These are phyloP conservation scores for Neonectria faginata DNA, from an alignment of 2,329 filamentous ascomycete species.

Conservation along the genomic window DNA sequence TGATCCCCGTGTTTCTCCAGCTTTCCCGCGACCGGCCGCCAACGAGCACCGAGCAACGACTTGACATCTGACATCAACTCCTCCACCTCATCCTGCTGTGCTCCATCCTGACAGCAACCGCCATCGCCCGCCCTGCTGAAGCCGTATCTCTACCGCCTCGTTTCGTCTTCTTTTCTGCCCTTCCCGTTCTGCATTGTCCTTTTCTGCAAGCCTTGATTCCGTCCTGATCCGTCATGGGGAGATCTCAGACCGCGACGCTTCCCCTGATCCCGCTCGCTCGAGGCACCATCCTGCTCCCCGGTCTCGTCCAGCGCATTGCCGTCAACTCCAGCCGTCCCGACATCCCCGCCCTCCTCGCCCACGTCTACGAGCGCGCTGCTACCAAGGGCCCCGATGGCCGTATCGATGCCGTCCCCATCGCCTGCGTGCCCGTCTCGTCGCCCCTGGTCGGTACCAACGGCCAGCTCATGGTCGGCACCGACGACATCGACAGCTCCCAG, in stretches of 20 bases:
- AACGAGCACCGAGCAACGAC: no score
- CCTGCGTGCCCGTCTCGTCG: slow-evolving; percentile 87
- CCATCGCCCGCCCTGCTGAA: slow-evolving; percentile 10
- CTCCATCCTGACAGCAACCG: slow-evolving; percentile 9
- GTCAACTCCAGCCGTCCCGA: slow-evolving; percentile 84
- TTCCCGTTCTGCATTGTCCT: background rate
- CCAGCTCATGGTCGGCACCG: slow-evolving; percentile 77
- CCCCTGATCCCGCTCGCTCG: slow-evolving; percentile 86
- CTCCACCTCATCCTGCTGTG: slow-evolving; percentile 19
- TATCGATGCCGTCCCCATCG: slow-evolving; percentile 79
- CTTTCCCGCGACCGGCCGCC: slow-evolving; percentile 36
- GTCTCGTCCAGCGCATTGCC: slow-evolving; percentile 85
- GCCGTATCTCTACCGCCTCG: slow-evolving; percentile 16
- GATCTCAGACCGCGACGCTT: slow-evolving; percentile 62
- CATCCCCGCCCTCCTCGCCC: slow-evolving; percentile 86
- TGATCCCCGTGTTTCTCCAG: slow-evolving; percentile 46
- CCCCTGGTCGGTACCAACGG: slow-evolving; percentile 79
- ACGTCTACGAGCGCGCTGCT: slow-evolving; percentile 82
- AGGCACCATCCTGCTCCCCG: slow-evolving; percentile 85
- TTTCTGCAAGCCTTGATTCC: slow-evolving; percentile 29
- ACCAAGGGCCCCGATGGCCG: slow-evolving; percentile 73
- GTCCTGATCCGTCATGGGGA: slow-evolving; percentile 52
- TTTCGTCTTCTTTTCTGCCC: slow-evolving; percentile 15
- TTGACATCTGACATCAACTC: slow-evolving; percentile 42
- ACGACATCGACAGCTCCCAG: slow-evolving; percentile 59